A percentile compares a stretch with the other conserved stretches of the same genome.
Evolutionary conservation across 2,329 filamentous ascomycete genomes (phyloP).

Genomic region (Nannizziopsis arthrosporioides): DNA sequence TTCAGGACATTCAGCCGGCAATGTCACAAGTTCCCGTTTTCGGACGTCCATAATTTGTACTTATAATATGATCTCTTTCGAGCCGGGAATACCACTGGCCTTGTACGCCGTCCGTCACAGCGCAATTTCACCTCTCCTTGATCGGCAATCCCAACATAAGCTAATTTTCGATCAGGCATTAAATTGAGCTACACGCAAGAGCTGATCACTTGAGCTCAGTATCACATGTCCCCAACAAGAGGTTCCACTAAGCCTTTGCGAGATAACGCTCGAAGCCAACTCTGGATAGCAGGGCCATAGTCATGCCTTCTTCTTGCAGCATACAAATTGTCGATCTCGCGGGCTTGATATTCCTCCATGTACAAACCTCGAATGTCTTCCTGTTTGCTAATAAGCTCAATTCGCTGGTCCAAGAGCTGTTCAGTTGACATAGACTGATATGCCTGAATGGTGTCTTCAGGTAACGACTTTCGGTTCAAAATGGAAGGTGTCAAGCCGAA

Average conservation of each 20-base stretch:
- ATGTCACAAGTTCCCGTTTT: no score
- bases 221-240: constrained; percentile 13
- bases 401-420: constrained; percentile 24
- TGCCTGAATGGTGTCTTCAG: constrained; percentile 17
- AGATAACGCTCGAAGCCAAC: constrained; percentile 58
- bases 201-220: no score
- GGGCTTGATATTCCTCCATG: constrained; percentile 30
- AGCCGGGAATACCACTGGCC: no score
- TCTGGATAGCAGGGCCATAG: constrained; percentile 56
- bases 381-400: constrained; percentile 24
- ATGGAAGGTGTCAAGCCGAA: constrained; percentile 23
- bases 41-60: no score
- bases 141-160: no score
- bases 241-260: constrained; percentile 49
- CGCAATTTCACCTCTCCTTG: no score
- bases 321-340: constrained; percentile 31
- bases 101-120: no score
- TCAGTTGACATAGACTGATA: constrained; percentile 20
- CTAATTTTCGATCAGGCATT: no score
- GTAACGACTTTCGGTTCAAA: constrained; percentile 26
- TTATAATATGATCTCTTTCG: no score
- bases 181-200: no score
- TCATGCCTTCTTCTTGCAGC: constrained; percentile 43
- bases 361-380: constrained; percentile 26
- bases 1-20: no score